Evolutionary conservation across 2,329 filamentous ascomycete species (phyloP), one percentile per base, ranked within the genome.

Genomic region (Blastomyces emzantsi): DNA sequence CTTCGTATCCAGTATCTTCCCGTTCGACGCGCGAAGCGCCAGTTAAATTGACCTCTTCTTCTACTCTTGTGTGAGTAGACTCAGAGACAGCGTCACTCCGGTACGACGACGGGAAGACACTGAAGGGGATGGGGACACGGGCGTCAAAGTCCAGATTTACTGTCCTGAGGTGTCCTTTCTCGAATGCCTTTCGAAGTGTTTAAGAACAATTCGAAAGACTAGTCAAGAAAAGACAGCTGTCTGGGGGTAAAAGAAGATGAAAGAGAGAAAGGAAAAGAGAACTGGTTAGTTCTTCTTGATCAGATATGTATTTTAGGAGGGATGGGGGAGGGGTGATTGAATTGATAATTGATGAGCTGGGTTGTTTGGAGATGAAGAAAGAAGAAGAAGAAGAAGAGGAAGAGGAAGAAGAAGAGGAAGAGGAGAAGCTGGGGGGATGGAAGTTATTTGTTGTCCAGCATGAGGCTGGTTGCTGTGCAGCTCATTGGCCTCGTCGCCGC

Each of bases 61-160:
- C 90, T 87, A 93, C 87, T 87, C 92, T 87, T 76, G 87, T 87
- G 73, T 85, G 81, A 80, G 86, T 87, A 79, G 83, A 81, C 77
- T 84, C 80, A 75, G 81, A 83, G 79, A 83, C 82, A 81, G 83
- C 82, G 82, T 86, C 85, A 84, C 84, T 87, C 81, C 89, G 87
- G 86, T 97, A 97, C 82, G 92, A 90, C 81, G 92, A 96, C 84
- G 93, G 93, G 87, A 97, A 97, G 89, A 97, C 90, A 90, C 92
- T 97, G 88, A 97, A 96, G 83, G 93, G 93, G 82, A 97, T 94
- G 85, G 93, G 91, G 82, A 97, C 90, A 82, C 92, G 90, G 83
- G 92, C 92, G 90, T 96, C 92, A 94, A 96, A 97, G 90, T 97
- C 92, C 92, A 97, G 92, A 85, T 91, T 97, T 90, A 83, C 90